Evolutionary conservation across 352 stramenopile genomes (phyloP), one percentile per base, ranked within the genome.

Genomic region (Globisporangium sylvaticum): DNA sequence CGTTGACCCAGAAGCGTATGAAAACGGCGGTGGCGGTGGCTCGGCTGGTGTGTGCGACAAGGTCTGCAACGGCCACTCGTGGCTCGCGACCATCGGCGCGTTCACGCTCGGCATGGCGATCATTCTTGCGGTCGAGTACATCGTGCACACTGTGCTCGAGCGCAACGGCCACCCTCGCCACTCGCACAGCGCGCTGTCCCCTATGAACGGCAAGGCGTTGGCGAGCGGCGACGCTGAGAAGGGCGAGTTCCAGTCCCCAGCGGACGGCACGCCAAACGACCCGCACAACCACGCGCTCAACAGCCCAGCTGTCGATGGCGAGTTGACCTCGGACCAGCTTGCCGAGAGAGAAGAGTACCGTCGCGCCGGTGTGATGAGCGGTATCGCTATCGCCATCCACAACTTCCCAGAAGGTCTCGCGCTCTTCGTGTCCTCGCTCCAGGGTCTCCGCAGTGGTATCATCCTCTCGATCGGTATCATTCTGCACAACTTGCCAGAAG

Each of bases 401-500:
- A 99, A 99, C 75, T 97, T 99, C 70, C 96, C 96, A 3, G 96
- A 99, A 68, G 96, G 96, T 1, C 69, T 98, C 22, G 97, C 94
- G 22, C 97, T 96, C n/a, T 98, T 98, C 70, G 92, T 98, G 34
- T 91, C 87, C 0, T 89, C 92, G 22, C 71, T 98, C 0, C 76
- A 89, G n/a, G 90, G 97, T 74, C 87, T 96, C 2, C 74, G 66
- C 20, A 83, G 97, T 0, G 96, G 96, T 50, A 72, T 87, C 32
- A 82, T 95, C 29, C 78, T 98, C n/a, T 95, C 96, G 5, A 77
- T 98, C 62, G 95, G 90, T 39, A 98, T 99, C 71, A 94, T 89
- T 5, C 87, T 98, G 52, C 96, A 99, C 78, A 99, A 99, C 75
- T 92, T 99, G 63, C 96, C 96, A 1, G 96, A 99, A 66, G 96